Evolutionary conservation across 1,284 basidiomycete genomes (phyloP), one percentile per base, ranked within the genome.

Genomic region (Moniliella sp.): DNA sequence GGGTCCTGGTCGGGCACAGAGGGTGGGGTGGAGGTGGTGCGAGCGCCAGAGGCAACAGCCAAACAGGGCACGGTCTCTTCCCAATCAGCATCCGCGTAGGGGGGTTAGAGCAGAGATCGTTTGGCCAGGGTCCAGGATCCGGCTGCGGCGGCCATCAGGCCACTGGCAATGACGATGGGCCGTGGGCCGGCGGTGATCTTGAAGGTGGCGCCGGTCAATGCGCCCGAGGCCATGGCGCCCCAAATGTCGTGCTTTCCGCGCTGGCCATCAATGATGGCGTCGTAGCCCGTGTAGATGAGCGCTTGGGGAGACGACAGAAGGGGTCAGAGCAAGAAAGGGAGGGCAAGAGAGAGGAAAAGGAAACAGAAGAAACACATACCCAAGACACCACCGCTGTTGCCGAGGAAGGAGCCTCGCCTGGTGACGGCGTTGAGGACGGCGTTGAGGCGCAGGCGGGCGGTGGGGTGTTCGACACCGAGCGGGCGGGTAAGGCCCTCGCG

Each of bases 341-440:
- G 5, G 25, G 12, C n/a, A 2, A n/a, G 4, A 32, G 11, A 9
- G 13, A 9, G 11, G 17, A 4, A 15, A 14, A 14, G 25, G 15
- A 4, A 1, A 23, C n/a, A 1, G 12, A 1, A 23, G 14, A 2
- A 13, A 15, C 2, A 61, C 67, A 43, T 53, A 91, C 86, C 88
- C 46, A 97, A 68, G 42, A 94, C 80, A 63, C 91, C 91, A 59
- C 86, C 81, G 57, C 82, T 93, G 69, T 97, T 99, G 55, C 86
- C 91, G 63, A 93, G 76, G 65, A 93, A 93, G 32, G 79, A 86
- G 27, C 91, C 91, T 65, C 91, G 73, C 64, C 88, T 70, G 40
- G 88, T 94, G 61, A 93, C 75, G 61, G 82, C 78, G 69, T 97
- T 99, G 50, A 97, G 71, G 39, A 97, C 67, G 51, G 82, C 86